Base-by-base conservation (phyloP, 1,139 yeast species). In the Kluyveromyces sp. region DNA sequence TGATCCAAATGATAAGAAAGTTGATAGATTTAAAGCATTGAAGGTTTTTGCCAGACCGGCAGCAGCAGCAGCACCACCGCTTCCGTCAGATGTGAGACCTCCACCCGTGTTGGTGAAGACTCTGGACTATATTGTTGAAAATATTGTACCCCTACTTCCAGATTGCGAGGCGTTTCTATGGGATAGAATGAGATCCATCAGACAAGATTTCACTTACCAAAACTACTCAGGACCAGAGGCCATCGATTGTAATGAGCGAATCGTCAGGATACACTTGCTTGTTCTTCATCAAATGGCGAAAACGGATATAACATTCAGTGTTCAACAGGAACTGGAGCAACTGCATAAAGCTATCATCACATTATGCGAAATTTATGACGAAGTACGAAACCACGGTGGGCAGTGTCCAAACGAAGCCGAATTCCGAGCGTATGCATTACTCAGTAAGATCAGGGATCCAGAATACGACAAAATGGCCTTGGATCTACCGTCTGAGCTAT, bases 41-140 rank as follows among this genome's bases (percentile, higher is more conserved):
- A 94, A 94, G 64, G 95, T 96, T 2, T 94, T 92, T 61, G 85
- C 95, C 29, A 71, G 99, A 53, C 97, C 99, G 0, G 96, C 96
- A 9, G 97, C 98, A 1, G 98, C 98, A 9, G 96, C 94, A 54
- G 95, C 96, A 1, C 97, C 97, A 3, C 95, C 97, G 3, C 68
- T 94, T 45, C 99, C 98, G 0, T 87, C 96, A 0, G 98, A 94
- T 61, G 99, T 94, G 2, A 73, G 99, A 50, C 96, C 98, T 1
- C 98, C 99, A 0, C 75, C 73, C 47, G 70, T 89, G 1, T 66
- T 94, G 42, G 73, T 73, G 9, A 58, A 68, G 32, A 81, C 96
- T 0, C 67, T 92, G 47, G 71, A 83, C 48, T 85, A 84, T 58
- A 71, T 92, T 40, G 75, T 86, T 4, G 79, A 79, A 16, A 72